Evolutionary conservation across 1,284 basidiomycete genomes (phyloP).

Genomic region (Farysia itapuensis): DNA sequence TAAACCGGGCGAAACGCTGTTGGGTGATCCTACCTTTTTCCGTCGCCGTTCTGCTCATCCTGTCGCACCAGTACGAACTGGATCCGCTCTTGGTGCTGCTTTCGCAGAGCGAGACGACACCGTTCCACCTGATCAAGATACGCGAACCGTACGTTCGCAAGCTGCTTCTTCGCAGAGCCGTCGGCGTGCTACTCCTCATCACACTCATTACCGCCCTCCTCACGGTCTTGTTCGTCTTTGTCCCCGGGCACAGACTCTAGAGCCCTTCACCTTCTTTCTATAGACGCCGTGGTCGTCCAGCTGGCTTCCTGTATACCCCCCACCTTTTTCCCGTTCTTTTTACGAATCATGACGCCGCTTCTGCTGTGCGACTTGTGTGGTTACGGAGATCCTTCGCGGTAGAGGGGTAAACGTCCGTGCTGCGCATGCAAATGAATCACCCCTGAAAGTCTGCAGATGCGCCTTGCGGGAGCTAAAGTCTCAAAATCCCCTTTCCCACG

Average conservation of each 20-base stretch:
- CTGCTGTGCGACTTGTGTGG: no score
- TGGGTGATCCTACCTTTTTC: conserved; percentile 96
- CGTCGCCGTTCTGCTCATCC: conserved; percentile 82
- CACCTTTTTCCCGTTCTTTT: no score
- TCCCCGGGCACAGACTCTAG: conserved; percentile 80
- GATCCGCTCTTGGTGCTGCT: conserved; percentile 72
- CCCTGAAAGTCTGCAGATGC: no score
- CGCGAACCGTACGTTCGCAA: conserved; percentile 89
- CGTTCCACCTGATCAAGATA: conserved; percentile 85
- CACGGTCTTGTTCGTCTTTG: conserved; percentile 85
- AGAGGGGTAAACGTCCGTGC: no score
- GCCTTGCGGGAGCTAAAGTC: no score
- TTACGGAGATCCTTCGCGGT: no score
- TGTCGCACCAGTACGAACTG: conserved; percentile 93
- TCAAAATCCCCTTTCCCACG: no score
- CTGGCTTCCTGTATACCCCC: no score
- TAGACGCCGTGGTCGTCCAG: no score
- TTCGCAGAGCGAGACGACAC: conserved; percentile 64
- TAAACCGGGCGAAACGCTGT: conserved; percentile 83
- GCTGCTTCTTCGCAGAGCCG: conserved; percentile 78
- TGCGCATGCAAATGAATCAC: no score
- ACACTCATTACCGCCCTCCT: conserved; percentile 72
- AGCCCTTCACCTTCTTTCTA: no score
- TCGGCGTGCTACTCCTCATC: conserved; percentile 74
- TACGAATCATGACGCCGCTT: no score